These are phyloP conservation scores for Penicillium atrosanguineum DNA, from an alignment of 495 filamentous ascomycete genomes.

Conservation along the genomic window DNA sequence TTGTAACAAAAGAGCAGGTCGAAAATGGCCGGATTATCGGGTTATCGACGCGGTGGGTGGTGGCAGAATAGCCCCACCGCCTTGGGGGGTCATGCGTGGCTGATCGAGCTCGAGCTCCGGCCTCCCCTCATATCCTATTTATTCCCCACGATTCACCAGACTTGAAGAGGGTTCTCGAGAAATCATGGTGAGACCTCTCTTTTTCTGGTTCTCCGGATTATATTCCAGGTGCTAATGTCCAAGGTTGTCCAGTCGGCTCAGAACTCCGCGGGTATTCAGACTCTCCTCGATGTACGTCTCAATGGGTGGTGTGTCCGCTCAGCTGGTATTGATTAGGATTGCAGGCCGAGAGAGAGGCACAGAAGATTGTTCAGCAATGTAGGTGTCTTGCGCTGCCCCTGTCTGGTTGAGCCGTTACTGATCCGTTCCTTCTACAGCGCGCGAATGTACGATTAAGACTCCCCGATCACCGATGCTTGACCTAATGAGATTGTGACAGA, in stretches of 20 bases:
- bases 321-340: slow-evolving; percentile 26
- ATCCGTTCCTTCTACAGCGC: slow-evolving; percentile 48
- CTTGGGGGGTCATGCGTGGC: slow-evolving; percentile 38
- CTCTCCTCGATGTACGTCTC: slow-evolving; percentile 88
- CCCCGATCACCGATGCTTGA: slow-evolving; percentile 11
- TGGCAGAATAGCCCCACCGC: slow-evolving; percentile 38
- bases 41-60: slow-evolving; percentile 33
- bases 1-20: neutral
- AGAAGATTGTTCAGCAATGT: slow-evolving; percentile 99
- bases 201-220: neutral
- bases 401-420: slow-evolving; percentile 19
- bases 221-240: slow-evolving; percentile 24
- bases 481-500: slow-evolving; percentile 54
- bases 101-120: slow-evolving; percentile 38
- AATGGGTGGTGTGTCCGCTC: neutral
- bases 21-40: slow-evolving; percentile 25
- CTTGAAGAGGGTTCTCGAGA: slow-evolving; percentile 15
- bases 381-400: slow-evolving; percentile 13
- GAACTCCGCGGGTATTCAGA: slow-evolving; percentile 97
- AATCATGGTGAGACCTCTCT: slow-evolving; percentile 39
- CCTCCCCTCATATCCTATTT: slow-evolving; percentile 22
- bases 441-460: slow-evolving; percentile 61
- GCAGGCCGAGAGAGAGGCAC: slow-evolving; percentile 95
- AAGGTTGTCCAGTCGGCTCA: slow-evolving; percentile 73
- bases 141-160: slow-evolving; percentile 8